A percentile compares a stretch with the other conserved stretches of the same genome.
Conservation (phyloP, 768 basidiomycete species). For the Kwoniella heveanensis region DNA sequence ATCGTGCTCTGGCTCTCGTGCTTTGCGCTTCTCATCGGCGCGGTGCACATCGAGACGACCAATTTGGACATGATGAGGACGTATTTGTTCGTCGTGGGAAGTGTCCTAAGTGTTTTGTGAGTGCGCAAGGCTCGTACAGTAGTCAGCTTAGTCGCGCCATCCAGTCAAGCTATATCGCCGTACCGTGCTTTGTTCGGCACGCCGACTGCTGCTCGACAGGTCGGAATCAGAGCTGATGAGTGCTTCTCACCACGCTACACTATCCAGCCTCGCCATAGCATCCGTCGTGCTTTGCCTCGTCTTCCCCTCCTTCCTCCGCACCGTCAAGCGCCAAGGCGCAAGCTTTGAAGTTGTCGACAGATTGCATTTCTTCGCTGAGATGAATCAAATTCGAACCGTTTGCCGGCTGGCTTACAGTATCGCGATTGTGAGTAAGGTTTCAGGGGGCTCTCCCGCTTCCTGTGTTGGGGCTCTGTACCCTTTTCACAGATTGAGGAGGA, state of each 20-base stretch:
- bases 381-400: constrained; percentile 35
- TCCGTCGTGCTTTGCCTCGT: constrained; percentile 28
- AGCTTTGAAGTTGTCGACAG: constrained; percentile 38
- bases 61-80: constrained; percentile 41
- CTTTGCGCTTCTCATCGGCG: constrained; percentile 26
- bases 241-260: background rate
- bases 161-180: no score
- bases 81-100: constrained; percentile 38
- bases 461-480: no score
- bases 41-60: constrained; percentile 36
- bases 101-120: constrained; percentile 27
- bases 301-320: constrained; percentile 35
- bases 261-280: constrained; percentile 28
- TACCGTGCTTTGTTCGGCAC: no score
- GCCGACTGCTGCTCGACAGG: no score
- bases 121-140: no score
- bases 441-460: no score
- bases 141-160: no score
- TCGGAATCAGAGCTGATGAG: no score
- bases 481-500: no score
- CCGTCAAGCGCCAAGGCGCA: constrained; percentile 32
- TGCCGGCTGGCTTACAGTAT: constrained; percentile 32
- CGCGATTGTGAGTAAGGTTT: constrained; percentile 28
- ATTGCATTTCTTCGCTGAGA: constrained; percentile 40
- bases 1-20: constrained; percentile 16